Conservation (phyloP, 139 green algal genomes). For the Zygnema circumcarinatum region DNA sequence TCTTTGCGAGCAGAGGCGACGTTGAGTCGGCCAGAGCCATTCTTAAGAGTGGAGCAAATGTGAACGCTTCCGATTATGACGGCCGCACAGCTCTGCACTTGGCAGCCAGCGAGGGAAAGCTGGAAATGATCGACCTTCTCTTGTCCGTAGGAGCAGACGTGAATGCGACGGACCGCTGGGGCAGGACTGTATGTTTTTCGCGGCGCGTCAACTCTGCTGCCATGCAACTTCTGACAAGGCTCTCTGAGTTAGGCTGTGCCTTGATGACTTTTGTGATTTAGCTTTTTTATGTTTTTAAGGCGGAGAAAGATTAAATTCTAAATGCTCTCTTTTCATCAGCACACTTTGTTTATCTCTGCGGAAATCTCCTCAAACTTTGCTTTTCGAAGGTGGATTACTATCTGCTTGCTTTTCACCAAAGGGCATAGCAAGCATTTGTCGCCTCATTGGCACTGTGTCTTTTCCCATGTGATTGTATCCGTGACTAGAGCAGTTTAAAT, state of each 20-base stretch:
- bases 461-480: too few relatives aligned
- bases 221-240: neutral
- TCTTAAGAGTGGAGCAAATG: constrained; percentile 31
- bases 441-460: too few relatives aligned
- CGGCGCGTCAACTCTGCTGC: neutral
- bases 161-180: constrained; percentile 60
- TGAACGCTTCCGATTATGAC: constrained; percentile 64
- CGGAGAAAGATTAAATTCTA: neutral
- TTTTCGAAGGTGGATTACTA: too few relatives aligned
- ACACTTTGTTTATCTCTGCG: too few relatives aligned
- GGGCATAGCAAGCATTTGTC: too few relatives aligned
- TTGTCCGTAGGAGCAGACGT: constrained; percentile 47
- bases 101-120: constrained; percentile 57
- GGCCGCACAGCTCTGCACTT: constrained; percentile 65
- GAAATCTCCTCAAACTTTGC: too few relatives aligned
- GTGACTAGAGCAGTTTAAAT: too few relatives aligned
- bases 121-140: constrained; percentile 40
- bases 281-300: neutral
- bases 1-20: constrained; percentile 45
- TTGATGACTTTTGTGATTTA: neutral
- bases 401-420: too few relatives aligned
- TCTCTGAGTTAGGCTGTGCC: neutral
- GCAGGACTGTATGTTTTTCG: constrained; percentile 37
- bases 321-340: neutral
- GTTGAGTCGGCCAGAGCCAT: constrained; percentile 14